A percentile compares a stretch with the other conserved stretches of the same genome.
Conservation (phyloP, 768 basidiomycete genomes). For the Trametes cinnabarina region DNA sequence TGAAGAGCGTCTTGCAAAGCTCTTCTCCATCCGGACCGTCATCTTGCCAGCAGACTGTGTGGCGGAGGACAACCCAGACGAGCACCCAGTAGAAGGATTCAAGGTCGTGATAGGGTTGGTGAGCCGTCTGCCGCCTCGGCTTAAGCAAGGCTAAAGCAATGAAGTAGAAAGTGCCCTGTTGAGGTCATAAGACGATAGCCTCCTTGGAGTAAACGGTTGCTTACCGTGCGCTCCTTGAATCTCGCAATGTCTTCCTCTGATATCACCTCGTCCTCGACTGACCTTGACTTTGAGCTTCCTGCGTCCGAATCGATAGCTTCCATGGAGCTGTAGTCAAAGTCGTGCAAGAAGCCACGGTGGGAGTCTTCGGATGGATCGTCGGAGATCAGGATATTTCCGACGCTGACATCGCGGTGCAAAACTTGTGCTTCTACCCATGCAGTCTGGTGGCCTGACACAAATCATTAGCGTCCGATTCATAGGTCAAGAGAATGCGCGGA, state of each 20-base stretch:
- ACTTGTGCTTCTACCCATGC: too few species aligned
- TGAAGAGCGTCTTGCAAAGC: not conserved
- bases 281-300: not conserved
- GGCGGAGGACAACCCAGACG: constrained; percentile 11
- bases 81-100: constrained; percentile 11
- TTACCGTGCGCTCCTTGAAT: not conserved
- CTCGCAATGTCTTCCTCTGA: not conserved
- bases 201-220: not conserved
- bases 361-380: not conserved
- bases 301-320: not conserved
- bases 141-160: not conserved
- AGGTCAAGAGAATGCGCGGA: too few species aligned
- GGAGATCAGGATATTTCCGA: constrained; percentile 24
- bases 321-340: constrained; percentile 7
- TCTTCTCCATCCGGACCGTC: not conserved
- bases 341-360: constrained; percentile 3
- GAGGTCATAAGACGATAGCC: not conserved
- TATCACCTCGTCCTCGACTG: not conserved
- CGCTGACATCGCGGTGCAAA: too few species aligned
- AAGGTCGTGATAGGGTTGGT: not conserved
- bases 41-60: not conserved
- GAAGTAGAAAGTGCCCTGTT: not conserved
- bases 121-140: not conserved
- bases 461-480: too few species aligned
- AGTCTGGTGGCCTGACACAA: too few species aligned